Evolutionary conservation across 2,329 filamentous ascomycete genomes (phyloP), one percentile per base, ranked within the genome.

Genomic region (Aureobasidium lini): DNA sequence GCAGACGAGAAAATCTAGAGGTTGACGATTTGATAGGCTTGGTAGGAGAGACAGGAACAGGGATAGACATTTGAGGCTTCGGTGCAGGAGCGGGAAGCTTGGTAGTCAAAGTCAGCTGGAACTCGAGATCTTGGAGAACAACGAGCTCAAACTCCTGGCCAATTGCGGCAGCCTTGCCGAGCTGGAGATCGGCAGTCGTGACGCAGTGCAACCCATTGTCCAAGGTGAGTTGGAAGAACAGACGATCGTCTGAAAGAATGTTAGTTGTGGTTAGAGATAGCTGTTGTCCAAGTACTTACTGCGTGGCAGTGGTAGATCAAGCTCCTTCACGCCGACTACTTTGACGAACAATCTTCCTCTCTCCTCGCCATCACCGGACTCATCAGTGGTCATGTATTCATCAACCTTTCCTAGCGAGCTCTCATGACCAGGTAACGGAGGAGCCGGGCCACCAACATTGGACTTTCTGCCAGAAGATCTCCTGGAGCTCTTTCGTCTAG

Each of bases 121-220:
- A 99, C 73, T 99, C 94, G n/a, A 99, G 84, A 67, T 99, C 94
- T 66, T 96, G 94, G 52, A 95, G 87, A 29, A 99, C 94, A 34
- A 97, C 92, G 46, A 99, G 85, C 76, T 99, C 94, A 67, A 99
- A 99, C 71, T 99, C 94, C 70, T 99, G 94, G 6, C 93, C 94
- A 66, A 99, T 97, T 0, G 94, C 91, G 2, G 94, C 93, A 61
- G 89, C 93, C 66, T 89, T 88, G 18, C 90, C 91, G 61, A 99
- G 80, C 72, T 99, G 94, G 8, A 97, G 80, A 89, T 91, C 96
- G 0, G 91, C 87, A 3, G 94, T 99, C 0, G 94, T 99, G 15
- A 99, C 94, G 68, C 94, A 99, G 72, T 99, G 94, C 1, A 99
- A 84, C 29, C 94, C 94, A 64, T 99, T 99, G 73, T 99, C 94